Evolutionary conservation across 1,139 yeast species (phyloP).

Genomic region (Casaregolazyma suthepensis): DNA sequence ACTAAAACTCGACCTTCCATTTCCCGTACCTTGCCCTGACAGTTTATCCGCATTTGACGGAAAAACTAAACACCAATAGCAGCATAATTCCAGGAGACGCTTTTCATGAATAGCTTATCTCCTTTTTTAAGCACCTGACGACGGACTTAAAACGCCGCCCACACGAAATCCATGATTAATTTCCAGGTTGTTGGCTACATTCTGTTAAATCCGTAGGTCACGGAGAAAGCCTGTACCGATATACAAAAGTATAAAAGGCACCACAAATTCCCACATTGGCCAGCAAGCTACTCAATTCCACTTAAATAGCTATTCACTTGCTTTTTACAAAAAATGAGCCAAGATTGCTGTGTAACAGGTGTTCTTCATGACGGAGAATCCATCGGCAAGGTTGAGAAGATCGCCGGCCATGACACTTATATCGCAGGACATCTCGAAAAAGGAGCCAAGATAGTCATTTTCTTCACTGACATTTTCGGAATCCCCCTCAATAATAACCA

Average conservation of each 20-base stretch:
- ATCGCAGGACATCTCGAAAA: conserved; percentile 46
- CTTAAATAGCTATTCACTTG: not conserved
- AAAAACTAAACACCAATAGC: not conserved
- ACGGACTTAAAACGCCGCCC: not conserved
- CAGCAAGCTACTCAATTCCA: not conserved
- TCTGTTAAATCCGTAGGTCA: not conserved
- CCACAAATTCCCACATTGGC: not conserved
- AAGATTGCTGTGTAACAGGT: conserved; percentile 22
- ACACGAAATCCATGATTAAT: not conserved
- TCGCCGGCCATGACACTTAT: conserved; percentile 51
- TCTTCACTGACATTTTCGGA: conserved; percentile 68
- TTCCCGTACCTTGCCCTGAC: too few species aligned
- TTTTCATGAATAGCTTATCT: not conserved
- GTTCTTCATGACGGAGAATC: conserved; percentile 28
- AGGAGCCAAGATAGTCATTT: conserved; percentile 46
- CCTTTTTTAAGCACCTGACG: not conserved
- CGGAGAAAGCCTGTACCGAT: not conserved
- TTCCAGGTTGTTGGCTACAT: not conserved
- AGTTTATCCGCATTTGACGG: not conserved
- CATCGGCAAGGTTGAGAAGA: conserved; percentile 38
- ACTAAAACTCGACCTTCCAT: too few species aligned
- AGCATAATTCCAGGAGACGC: not conserved
- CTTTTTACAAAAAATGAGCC: not conserved
- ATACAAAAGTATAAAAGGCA: not conserved
- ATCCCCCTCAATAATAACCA: conserved; percentile 47